Base-by-base conservation (phyloP, 2,329 filamentous ascomycete genomes). In the Didymosphaeria variabile region DNA sequence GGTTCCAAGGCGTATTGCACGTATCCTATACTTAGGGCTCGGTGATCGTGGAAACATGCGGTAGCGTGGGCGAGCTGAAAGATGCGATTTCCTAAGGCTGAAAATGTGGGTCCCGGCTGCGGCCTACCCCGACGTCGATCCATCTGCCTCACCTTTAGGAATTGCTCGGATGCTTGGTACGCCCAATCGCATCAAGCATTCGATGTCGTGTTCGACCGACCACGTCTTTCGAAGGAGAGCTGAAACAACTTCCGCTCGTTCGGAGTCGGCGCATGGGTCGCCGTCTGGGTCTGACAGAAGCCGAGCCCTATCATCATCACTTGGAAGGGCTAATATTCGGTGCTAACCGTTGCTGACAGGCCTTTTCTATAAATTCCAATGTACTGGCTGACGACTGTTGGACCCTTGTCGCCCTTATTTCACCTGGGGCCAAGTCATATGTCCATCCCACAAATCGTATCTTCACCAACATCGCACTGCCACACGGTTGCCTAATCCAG, bases 401-500 rank as follows among this genome's bases (percentile, higher is more conserved):
- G 29, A 46, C 53, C 53, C 53, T 55, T 45, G 42, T 31, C 36
- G 29, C 47, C 42, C 42, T 55, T 36, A 47, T 46, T 46, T 46
- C n/a, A 45, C 38, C 21, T 13, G 31, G 42, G 29, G 42, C 53
- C 53, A 36, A 54, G 40, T 47, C 23, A 21, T 53, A 42, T 34
- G 21, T n/a, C 15, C 23, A 44, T 31, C 19, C 38, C 36, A 45
- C 52, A 34, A 45, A 45, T 55, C 38, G 42, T 21, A 23, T 21
- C 34, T 46, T 36, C 40, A 36, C 52, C n/a, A 32, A 26, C 23
- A 19, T 56, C 46, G 36, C 52, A 44, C 52, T 47, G 52, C 52
- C 45, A 55, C 58, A 60, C 38, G 58, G 58, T 56, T 56, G 52
- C 52, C 58, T 60, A 46, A 46, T 13, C 9, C 29, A 36, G 19